Percentiles rank a stretch among this genome's conserved stretches.
Conservation (phyloP, 1,284 basidiomycete species). For the Trichosporon ovoides region DNA sequence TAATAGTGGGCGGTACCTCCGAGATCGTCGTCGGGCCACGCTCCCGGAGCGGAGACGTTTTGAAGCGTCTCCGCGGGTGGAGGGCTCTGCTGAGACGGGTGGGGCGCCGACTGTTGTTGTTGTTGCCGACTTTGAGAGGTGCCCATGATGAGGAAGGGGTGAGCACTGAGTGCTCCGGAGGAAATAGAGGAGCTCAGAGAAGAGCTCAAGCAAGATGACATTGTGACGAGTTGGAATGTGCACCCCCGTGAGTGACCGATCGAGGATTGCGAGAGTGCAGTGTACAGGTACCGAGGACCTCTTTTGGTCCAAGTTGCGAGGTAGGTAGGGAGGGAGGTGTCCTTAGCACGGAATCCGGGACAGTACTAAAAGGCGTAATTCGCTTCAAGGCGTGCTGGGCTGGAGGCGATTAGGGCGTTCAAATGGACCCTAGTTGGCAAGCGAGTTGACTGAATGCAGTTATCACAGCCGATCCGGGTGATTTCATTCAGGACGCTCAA, state of each 20-base stretch:
- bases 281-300: neutral
- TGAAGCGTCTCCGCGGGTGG: no score
- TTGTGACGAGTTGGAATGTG: neutral
- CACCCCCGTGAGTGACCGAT: neutral
- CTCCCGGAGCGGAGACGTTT: neutral
- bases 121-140: neutral
- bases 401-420: neutral
- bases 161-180: constrained; percentile 1
- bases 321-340: no score
- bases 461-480: neutral
- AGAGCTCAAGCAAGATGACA: neutral
- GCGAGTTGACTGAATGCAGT: constrained; percentile 1
- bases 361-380: neutral
- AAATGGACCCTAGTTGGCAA: neutral
- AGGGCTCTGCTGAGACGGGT: no score
- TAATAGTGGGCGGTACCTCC: neutral
- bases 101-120: neutral
- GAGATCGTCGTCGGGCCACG: neutral
- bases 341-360: neutral
- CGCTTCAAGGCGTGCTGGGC: no score
- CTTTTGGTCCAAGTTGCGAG: no score
- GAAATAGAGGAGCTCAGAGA: neutral
- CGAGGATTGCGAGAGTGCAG: neutral
- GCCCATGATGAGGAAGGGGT: constrained; percentile 1
- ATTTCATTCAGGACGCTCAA: neutral